These are phyloP conservation scores for Inosperma sp. DNA, from an alignment of 768 basidiomycete species.

Conservation along the genomic window DNA sequence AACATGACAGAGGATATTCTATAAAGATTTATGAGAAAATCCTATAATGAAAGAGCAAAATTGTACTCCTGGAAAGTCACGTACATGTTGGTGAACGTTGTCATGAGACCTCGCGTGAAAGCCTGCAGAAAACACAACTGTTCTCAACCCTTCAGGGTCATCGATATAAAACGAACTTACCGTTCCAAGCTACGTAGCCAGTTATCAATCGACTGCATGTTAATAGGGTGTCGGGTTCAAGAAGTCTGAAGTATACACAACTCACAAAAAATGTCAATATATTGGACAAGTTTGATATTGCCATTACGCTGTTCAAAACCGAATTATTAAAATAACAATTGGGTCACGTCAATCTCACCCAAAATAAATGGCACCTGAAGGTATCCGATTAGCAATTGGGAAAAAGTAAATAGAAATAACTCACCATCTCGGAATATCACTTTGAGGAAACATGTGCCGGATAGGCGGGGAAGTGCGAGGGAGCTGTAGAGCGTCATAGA, in stretches of 20 bases:
- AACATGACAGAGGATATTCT: conserved; percentile 18
- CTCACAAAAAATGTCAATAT: conserved; percentile 37
- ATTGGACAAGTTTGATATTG: conserved; percentile 37
- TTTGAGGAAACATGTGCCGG: conserved; percentile 19
- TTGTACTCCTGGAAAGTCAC: conserved; percentile 10
- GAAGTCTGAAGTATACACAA: background rate
- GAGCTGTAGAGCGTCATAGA: conserved; percentile 19
- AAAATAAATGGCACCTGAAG: no score
- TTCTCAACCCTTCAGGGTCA: background rate
- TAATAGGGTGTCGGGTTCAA: no score
- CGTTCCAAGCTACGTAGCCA: conserved; percentile 26
- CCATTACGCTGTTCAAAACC: background rate
- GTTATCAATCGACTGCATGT: no score
- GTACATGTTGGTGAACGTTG: conserved; percentile 35
- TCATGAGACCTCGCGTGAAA: conserved; percentile 28
- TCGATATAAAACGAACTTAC: conserved; percentile 19
- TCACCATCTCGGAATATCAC: conserved; percentile 34
- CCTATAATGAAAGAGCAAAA: background rate
- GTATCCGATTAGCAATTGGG: background rate
- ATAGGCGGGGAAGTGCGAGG: background rate
- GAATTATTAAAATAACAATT: background rate
- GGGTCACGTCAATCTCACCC: conserved; percentile 39
- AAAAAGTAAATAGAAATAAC: background rate
- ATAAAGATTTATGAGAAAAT: background rate
- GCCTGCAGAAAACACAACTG: conserved; percentile 15